These are phyloP conservation scores for Glaciozyma martinii DNA, from an alignment of 768 basidiomycete species.

Conservation along the genomic window DNA sequence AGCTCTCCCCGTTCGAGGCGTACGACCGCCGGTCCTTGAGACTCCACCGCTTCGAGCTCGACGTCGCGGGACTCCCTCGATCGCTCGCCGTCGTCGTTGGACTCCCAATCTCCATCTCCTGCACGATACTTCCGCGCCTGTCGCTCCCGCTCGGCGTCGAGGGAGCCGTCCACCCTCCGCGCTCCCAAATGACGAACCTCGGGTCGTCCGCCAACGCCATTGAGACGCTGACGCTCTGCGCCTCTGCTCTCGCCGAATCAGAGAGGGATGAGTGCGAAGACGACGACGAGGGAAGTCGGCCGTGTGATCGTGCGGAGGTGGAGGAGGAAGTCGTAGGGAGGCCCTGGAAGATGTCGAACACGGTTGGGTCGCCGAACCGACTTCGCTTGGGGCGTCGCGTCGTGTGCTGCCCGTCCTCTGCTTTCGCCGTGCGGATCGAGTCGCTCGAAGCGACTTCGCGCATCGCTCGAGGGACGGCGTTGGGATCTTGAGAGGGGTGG, in stretches of 20 bases:
- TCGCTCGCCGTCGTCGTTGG: not conserved
- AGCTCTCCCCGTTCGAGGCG: not conserved
- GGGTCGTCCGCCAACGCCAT: slow-evolving; percentile 58
- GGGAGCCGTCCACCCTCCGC: slow-evolving; percentile 40
- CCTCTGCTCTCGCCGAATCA: slow-evolving; percentile 1
- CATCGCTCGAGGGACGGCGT: not conserved
- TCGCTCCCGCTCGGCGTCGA: not conserved
- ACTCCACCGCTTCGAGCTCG: slow-evolving; percentile 22
- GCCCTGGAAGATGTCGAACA: slow-evolving; percentile 33
- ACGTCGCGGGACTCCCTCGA: slow-evolving; percentile 16
- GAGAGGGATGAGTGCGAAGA: slow-evolving; percentile 15
- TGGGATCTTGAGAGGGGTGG: not conserved
- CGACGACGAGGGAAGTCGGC: slow-evolving; percentile 9
- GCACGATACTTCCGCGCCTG: not conserved
- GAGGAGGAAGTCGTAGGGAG: not conserved
- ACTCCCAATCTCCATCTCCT: not conserved
- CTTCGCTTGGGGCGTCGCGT: not conserved
- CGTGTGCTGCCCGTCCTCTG: slow-evolving; percentile 6
- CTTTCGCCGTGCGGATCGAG: slow-evolving; percentile 24
- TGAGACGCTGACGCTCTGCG: slow-evolving; percentile 27
- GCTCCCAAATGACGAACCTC: slow-evolving; percentile 85
- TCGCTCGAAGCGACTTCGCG: slow-evolving; percentile 25
- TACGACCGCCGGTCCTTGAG: slow-evolving; percentile 1
- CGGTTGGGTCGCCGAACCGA: slow-evolving; percentile 24
- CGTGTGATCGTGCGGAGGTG: not conserved